Percentiles rank a stretch among this genome's conserved stretches.
These are phyloP conservation scores for Saraca asoca DNA, from an alignment of 331 rosid genomes.

Conservation along the genomic window DNA sequence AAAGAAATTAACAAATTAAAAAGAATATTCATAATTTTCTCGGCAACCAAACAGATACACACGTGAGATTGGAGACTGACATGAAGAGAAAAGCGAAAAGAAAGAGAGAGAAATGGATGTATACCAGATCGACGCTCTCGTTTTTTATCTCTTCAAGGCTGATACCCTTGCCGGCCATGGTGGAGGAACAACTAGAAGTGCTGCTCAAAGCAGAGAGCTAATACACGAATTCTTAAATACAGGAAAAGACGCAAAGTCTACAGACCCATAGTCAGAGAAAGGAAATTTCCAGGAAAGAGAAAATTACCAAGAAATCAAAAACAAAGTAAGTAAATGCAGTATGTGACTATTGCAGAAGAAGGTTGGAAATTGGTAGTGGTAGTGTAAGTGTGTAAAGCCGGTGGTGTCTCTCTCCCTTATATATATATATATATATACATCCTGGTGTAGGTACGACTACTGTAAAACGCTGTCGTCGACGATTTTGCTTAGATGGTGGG, in stretches of 20 bases:
- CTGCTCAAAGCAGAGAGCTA: neutral
- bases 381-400: neutral
- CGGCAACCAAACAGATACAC: slow-evolving; percentile 29
- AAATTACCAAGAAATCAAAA: too few relatives aligned
- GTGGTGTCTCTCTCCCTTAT: neutral
- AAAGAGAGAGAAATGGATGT: neutral
- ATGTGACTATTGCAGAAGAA: neutral
- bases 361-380: neutral
- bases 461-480: neutral
- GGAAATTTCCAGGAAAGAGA: neutral
- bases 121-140: slow-evolving; percentile 83
- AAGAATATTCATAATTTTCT: neutral
- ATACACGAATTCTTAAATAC: neutral
- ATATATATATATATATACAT: neutral
- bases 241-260: too few relatives aligned
- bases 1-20: too few relatives aligned
- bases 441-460: neutral
- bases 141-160: slow-evolving; percentile 86
- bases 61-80: neutral
- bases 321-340: neutral
- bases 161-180: slow-evolving; percentile 65
- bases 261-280: neutral
- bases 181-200: slow-evolving; percentile 16
- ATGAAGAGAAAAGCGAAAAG: neutral
- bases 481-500: neutral